A percentile compares a stretch with the other conserved stretches of the same genome.
Evolutionary conservation across 768 basidiomycete species (phyloP).

Genomic region (Nidula microcarpa): DNA sequence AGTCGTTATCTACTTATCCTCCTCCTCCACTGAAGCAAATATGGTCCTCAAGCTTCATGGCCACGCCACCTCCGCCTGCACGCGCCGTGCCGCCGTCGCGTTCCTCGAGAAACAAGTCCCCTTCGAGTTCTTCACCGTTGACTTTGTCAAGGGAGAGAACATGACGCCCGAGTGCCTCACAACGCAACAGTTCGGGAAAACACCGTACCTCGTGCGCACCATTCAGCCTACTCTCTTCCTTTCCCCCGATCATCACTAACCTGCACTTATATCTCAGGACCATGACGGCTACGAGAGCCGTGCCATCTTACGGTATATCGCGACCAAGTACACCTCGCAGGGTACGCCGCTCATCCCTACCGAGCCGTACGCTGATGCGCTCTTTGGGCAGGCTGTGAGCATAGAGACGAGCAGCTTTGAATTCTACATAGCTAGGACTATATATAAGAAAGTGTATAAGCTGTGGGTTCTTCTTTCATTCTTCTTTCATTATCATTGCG

Average conservation of each 20-base stretch:
- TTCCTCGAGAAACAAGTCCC: constrained; percentile 55
- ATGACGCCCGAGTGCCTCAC: constrained; percentile 38
- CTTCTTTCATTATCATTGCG: too few species aligned
- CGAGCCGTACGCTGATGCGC: constrained; percentile 29
- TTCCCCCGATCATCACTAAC: too few species aligned
- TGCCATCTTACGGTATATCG: constrained; percentile 59
- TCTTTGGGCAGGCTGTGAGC: constrained; percentile 51
- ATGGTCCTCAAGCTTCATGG: constrained; percentile 48
- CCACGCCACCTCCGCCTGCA: constrained; percentile 40
- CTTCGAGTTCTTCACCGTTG: constrained; percentile 42
- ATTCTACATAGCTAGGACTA: constrained; percentile 33
- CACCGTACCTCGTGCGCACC: constrained; percentile 55
- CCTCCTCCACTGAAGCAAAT: not conserved
- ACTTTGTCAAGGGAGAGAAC: constrained; percentile 36
- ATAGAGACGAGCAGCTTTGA: constrained; percentile 56
- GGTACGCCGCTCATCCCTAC: constrained; percentile 50
- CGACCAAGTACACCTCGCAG: constrained; percentile 47
- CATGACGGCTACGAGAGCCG: constrained; percentile 65
- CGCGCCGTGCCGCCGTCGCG: constrained; percentile 46
- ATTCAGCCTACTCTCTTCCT: constrained; percentile 15
- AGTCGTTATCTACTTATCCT: too few species aligned
- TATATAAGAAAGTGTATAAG: constrained; percentile 47
- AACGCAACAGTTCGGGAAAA: constrained; percentile 65
- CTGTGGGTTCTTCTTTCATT: constrained; percentile 24
- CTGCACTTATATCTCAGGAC: too few species aligned